Conservation (phyloP, 306 rosid species). For the Dryas octopetala region DNA sequence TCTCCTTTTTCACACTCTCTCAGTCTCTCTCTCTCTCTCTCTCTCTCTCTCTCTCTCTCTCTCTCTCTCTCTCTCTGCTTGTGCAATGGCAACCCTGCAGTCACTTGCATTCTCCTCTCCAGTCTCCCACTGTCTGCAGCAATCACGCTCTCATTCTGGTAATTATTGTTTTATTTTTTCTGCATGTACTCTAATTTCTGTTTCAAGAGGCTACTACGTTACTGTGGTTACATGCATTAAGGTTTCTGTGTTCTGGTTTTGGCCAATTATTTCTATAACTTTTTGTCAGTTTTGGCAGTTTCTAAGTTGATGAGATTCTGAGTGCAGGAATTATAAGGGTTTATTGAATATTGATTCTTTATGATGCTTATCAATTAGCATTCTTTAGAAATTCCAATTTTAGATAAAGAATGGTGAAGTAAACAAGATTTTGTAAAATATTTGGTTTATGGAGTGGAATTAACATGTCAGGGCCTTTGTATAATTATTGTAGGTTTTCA, state of each 20-base stretch:
- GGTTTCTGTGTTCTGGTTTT: not conserved
- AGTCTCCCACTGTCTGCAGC: constrained; percentile 53
- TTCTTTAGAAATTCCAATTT: not conserved
- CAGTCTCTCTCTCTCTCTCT: not conserved
- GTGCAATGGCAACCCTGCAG: constrained; percentile 73
- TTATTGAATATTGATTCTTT: not conserved
- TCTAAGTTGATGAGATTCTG: not conserved
- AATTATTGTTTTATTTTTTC: not conserved
- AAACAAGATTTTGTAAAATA: no score
- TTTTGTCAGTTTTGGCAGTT: not conserved
- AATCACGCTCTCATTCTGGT: constrained; percentile 58
- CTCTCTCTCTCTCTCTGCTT: constrained; percentile 6
- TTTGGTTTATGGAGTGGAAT: no score
- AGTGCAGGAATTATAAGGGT: not conserved
- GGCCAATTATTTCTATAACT: not conserved
- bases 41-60: not conserved
- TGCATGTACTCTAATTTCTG: not conserved
- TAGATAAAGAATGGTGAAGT: no score
- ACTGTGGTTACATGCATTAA: not conserved
- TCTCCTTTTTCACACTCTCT: constrained; percentile 11
- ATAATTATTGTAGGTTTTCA: not conserved
- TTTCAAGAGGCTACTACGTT: not conserved
- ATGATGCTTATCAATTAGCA: not conserved
- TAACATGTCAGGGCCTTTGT: no score
- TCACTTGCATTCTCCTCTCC: constrained; percentile 72